Evolutionary conservation across 345 rosid species (phyloP).

Genomic region (Sapria himalayana): DNA sequence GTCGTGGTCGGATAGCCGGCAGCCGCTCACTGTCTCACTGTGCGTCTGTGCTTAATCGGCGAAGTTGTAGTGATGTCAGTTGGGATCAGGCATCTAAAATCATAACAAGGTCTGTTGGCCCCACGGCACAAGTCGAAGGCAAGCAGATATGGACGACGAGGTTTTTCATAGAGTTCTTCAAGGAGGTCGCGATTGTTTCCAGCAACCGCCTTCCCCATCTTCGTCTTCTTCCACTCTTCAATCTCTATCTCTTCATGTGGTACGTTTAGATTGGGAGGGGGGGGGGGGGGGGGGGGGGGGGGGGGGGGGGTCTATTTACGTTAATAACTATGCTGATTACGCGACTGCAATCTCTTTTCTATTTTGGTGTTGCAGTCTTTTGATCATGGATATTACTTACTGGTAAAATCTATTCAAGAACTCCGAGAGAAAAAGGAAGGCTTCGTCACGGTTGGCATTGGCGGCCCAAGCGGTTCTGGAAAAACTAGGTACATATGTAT

Average conservation of each 20-base stretch:
- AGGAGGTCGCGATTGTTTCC: constrained; percentile 82
- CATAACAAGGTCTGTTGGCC: background rate
- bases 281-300: no score
- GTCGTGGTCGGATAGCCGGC: background rate
- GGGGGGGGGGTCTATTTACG: no score
- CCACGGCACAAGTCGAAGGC: background rate
- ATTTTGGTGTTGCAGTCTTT: constrained; percentile 37
- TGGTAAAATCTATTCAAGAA: constrained; percentile 90
- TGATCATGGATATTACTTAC: constrained; percentile 72
- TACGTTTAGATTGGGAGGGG: no score
- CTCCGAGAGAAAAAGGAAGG: constrained; percentile 85
- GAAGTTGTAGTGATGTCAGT: background rate
- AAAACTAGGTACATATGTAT: constrained; percentile 53
- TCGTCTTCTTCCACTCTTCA: constrained; percentile 77
- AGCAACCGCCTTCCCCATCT: constrained; percentile 61
- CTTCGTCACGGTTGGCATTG: constrained; percentile 77
- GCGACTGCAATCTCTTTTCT: background rate
- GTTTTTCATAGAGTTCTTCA: constrained; percentile 88
- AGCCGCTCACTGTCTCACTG: background rate
- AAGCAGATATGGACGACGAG: constrained; percentile 51
- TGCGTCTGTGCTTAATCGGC: background rate
- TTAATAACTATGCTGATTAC: no score
- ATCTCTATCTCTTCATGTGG: constrained; percentile 93
- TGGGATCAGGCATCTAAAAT: background rate
- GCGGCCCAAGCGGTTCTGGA: constrained; percentile 98